Evolutionary conservation across 129 eudicot genomes (phyloP), one percentile per base, ranked within the genome.

Genomic region (Ambrosia trifida): DNA sequence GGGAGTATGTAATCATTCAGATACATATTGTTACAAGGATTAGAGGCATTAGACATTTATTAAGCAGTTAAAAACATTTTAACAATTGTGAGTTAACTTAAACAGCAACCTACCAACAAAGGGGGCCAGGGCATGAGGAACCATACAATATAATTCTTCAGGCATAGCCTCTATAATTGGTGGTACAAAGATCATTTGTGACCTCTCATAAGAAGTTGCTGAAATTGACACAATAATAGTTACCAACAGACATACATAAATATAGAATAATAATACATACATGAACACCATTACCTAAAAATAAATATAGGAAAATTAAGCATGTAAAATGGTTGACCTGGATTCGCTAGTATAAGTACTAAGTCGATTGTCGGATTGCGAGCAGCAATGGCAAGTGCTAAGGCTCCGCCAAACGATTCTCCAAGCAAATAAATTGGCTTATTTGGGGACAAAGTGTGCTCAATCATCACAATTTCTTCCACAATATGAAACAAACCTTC

Each of bases 341-440:
- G 90, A 72, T 91, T 91, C 53, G 97, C 85, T 73, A 91, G 72
- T 66, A 91, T 65, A 40, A 88, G 63, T 36, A 88, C 83, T 50
- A 88, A 86, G 84, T 91, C 97, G 46, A 88, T 47, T 16, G 69
- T 53, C 17, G 97, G 96, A 83, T 84, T 86, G 59, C 89, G 93
- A 17, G 96, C 90, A 56, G 97, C 97, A 36, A 91, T 82, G 38
- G 93, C 85, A 71, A 91, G 94, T 62, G 97, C 97, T 74, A 91
- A 78, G 73, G 82, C 81, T 62, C 93, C 97, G 68, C 97, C 97
- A 24, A 91, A 80, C 19, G 96, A 91, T 69, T 91, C 97, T 64
- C 96, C 97, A 33, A 91, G 80, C 40, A 91, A 66, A 77, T 91
- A 91, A 59, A 91, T 88, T 18, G 97, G 97, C 70, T 84, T 91